Conservation (phyloP, 2,329 filamentous ascomycete species). For the Chaetomiaceae sp. region DNA sequence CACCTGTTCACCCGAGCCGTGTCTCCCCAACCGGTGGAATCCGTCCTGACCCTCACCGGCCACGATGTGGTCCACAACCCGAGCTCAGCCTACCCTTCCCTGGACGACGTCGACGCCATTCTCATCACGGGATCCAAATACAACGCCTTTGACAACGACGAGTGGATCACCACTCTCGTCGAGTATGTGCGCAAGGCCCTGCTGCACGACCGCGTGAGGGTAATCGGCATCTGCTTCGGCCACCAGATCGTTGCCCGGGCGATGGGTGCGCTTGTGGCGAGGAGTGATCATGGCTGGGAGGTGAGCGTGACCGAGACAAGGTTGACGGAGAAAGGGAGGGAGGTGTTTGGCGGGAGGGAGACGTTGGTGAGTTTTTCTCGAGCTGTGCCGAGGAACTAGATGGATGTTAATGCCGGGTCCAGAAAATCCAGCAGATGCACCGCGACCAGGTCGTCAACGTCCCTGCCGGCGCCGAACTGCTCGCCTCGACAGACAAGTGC, state of each 20-base stretch:
- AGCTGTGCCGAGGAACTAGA: background rate
- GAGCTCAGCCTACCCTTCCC: constrained; percentile 59
- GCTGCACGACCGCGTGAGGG: constrained; percentile 58
- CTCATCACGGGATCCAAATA: constrained; percentile 73
- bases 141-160: constrained; percentile 67
- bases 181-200: constrained; percentile 54
- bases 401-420: background rate
- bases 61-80: constrained; percentile 67
- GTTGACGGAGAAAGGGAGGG: constrained; percentile 64
- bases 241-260: constrained; percentile 80
- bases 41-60: constrained; percentile 54
- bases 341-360: constrained; percentile 65
- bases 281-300: constrained; percentile 73
- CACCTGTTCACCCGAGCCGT: constrained; percentile 53
- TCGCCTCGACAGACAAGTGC: constrained; percentile 65
- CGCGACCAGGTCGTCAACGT: constrained; percentile 66
- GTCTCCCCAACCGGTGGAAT: constrained; percentile 40
- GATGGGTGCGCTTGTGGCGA: constrained; percentile 61
- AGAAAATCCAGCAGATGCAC: constrained; percentile 83
- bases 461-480: constrained; percentile 55
- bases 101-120: constrained; percentile 75
- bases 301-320: constrained; percentile 66
- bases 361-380: constrained; percentile 42
- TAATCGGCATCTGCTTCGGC: constrained; percentile 83
- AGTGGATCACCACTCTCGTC: constrained; percentile 73